A percentile compares a stretch with the other conserved stretches of the same genome.
These are phyloP conservation scores for Xylaria telfairii DNA, from an alignment of 495 filamentous ascomycete species.

Conservation along the genomic window DNA sequence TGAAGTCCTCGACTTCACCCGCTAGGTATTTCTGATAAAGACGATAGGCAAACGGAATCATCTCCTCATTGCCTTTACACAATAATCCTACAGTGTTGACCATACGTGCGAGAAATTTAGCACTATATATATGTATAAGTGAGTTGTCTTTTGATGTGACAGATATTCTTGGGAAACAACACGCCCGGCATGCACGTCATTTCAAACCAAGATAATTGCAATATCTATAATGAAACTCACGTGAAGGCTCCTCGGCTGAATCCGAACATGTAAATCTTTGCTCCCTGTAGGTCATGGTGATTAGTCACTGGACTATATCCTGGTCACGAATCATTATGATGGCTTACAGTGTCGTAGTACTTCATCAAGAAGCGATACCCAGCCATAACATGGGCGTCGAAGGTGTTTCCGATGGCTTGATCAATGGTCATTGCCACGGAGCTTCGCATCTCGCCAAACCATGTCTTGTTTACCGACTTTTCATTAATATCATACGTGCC, in stretches of 20 bases:
- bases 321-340: background rate
- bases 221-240: conserved; percentile 7
- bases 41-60: conserved; percentile 38
- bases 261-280: conserved; percentile 57
- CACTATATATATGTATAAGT: conserved; percentile 21
- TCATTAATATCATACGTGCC: conserved; percentile 44
- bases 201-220: background rate
- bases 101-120: conserved; percentile 56
- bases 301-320: conserved; percentile 14
- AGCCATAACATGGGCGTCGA: conserved; percentile 52
- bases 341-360: conserved; percentile 41
- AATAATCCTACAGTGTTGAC: conserved; percentile 52
- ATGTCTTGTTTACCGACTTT: conserved; percentile 34
- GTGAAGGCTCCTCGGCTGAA: conserved; percentile 59
- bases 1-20: conserved; percentile 35
- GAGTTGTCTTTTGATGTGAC: background rate
- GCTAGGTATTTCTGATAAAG: conserved; percentile 35
- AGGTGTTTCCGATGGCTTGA: conserved; percentile 48
- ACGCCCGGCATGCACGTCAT: background rate
- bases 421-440: conserved; percentile 41
- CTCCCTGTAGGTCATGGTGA: conserved; percentile 29
- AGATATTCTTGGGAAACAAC: background rate
- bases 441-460: conserved; percentile 32
- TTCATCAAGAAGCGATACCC: conserved; percentile 57
- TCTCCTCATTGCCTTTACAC: conserved; percentile 54